phyloP scores from a whole-genome alignment of 495 filamentous ascomycete species.

The Annulohypoxylon nitens region DNA sequence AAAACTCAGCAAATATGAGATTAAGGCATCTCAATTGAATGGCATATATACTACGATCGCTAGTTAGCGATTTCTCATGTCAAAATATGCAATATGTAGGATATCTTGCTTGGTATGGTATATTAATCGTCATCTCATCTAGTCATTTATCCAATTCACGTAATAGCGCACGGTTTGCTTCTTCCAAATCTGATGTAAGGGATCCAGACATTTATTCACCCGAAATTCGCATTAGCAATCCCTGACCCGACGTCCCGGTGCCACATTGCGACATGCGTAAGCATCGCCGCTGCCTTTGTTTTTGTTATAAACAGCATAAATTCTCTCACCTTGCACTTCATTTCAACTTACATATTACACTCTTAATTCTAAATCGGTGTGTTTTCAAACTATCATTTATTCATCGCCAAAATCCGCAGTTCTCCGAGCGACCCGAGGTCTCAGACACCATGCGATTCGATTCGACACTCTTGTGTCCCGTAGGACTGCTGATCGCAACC shows the following conservation, averaged over 20 bases:
- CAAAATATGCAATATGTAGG: neutral
- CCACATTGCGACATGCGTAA: neutral
- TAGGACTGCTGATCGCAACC: slow-evolving; percentile 24
- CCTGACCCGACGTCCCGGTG: neutral
- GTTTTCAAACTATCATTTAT: neutral
- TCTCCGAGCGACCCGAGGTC: neutral
- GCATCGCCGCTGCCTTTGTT: slow-evolving; percentile 10
- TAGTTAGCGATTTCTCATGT: neutral
- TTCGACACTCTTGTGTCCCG: slow-evolving; percentile 3
- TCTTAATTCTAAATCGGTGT: neutral
- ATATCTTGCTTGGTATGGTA: neutral
- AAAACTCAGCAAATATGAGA: slow-evolving; percentile 66
- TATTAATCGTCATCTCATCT: neutral
- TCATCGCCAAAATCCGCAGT: neutral
- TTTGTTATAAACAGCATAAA: slow-evolving; percentile 8
- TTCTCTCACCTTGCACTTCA: neutral
- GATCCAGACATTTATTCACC: neutral
- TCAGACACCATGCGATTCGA: slow-evolving; percentile 17
- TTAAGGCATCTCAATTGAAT: neutral
- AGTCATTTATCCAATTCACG: neutral
- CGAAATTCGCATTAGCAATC: slow-evolving; percentile 13
- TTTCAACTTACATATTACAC: neutral
- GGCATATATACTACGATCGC: neutral
- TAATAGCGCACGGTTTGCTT: neutral
- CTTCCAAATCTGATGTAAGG: neutral